A percentile compares a stretch with the other conserved stretches of the same genome.
phyloP scores from a whole-genome alignment of 768 basidiomycete genomes.

The Mycena galopus region DNA sequence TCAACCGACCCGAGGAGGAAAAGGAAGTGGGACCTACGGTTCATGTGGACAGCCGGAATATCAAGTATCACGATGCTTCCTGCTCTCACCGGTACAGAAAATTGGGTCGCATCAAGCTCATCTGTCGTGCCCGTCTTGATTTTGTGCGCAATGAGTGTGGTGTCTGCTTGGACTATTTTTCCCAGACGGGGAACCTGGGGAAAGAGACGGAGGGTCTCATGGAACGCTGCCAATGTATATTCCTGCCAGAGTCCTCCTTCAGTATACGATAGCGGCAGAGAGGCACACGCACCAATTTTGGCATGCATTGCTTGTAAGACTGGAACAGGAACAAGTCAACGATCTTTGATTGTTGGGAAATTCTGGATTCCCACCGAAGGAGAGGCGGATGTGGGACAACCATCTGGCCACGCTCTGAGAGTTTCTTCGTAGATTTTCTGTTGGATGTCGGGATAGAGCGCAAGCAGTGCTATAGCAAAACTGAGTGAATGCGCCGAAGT shows the following conservation, averaged over 20 bases:
- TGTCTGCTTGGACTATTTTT: constrained; percentile 52
- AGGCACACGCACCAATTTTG: constrained; percentile 49
- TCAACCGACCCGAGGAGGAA: too few species aligned
- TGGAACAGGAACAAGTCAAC: too few species aligned
- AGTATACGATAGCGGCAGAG: too few species aligned
- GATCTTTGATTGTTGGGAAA: not conserved
- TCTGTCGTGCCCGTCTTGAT: constrained; percentile 46
- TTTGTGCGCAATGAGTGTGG: constrained; percentile 47
- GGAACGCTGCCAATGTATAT: constrained; percentile 58
- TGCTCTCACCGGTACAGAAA: constrained; percentile 49
- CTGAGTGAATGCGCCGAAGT: too few species aligned
- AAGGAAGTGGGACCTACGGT: constrained; percentile 49
- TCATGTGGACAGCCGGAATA: constrained; percentile 58
- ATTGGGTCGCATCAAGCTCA: constrained; percentile 40
- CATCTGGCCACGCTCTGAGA: constrained; percentile 54
- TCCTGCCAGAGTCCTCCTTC: constrained; percentile 51
- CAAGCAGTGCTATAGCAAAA: constrained; percentile 58
- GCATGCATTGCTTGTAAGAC: constrained; percentile 56
- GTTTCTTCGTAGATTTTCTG: constrained; percentile 59
- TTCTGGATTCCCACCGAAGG: constrained; percentile 43
- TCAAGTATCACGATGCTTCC: constrained; percentile 58
- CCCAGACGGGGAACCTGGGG: constrained; percentile 52
- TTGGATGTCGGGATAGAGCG: constrained; percentile 65
- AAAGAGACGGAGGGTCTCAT: constrained; percentile 61
- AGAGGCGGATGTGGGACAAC: constrained; percentile 41